Percentiles rank a stretch among this genome's conserved stretches.
Evolutionary conservation across 1,284 basidiomycete genomes (phyloP).

Genomic region (Cryptococcus amylolentus): DNA sequence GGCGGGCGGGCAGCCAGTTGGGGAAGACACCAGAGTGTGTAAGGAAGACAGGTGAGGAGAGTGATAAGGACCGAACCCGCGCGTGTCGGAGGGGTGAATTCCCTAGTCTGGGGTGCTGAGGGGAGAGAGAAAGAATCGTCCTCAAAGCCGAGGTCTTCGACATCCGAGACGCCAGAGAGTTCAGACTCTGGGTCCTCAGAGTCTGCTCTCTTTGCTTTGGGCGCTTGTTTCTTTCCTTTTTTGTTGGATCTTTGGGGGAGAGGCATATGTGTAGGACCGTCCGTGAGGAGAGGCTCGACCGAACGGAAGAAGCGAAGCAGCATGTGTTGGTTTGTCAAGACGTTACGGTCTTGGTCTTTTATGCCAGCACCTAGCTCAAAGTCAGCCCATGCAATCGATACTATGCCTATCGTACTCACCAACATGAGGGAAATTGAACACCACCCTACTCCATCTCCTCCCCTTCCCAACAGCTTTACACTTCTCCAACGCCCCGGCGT

Average conservation of each 20-base stretch:
- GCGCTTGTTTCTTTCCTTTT: slow-evolving; percentile 16
- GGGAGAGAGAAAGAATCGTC: slow-evolving; percentile 52
- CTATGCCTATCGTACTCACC: slow-evolving; percentile 56
- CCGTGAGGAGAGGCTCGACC: slow-evolving; percentile 61
- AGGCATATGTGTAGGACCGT: slow-evolving; percentile 49
- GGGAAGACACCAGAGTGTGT: slow-evolving; percentile 81
- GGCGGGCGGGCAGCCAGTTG: slow-evolving; percentile 64
- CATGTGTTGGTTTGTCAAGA: slow-evolving; percentile 85
- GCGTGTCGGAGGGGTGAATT: slow-evolving; percentile 42
- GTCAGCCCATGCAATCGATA: background rate
- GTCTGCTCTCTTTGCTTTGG: slow-evolving; percentile 49
- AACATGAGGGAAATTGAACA: slow-evolving; percentile 97
- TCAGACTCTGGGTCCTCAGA: slow-evolving; percentile 49
- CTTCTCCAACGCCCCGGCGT: slow-evolving; percentile 73
- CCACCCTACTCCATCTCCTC: slow-evolving; percentile 68
- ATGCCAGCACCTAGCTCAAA: slow-evolving; percentile 75
- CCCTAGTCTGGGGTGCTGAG: slow-evolving; percentile 8
- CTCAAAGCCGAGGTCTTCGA: slow-evolving; percentile 21
- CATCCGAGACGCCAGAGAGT: slow-evolving; percentile 55
- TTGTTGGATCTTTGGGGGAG: slow-evolving; percentile 7
- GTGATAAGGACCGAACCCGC: slow-evolving; percentile 73
- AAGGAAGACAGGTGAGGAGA: slow-evolving; percentile 79
- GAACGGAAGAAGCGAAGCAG: slow-evolving; percentile 79
- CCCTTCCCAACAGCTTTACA: slow-evolving; percentile 46
- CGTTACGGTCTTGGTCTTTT: slow-evolving; percentile 89